Evolutionary conservation across 306 rosid species (phyloP), one percentile per base, ranked within the genome.

Genomic region (Leucaena leucocephala): DNA sequence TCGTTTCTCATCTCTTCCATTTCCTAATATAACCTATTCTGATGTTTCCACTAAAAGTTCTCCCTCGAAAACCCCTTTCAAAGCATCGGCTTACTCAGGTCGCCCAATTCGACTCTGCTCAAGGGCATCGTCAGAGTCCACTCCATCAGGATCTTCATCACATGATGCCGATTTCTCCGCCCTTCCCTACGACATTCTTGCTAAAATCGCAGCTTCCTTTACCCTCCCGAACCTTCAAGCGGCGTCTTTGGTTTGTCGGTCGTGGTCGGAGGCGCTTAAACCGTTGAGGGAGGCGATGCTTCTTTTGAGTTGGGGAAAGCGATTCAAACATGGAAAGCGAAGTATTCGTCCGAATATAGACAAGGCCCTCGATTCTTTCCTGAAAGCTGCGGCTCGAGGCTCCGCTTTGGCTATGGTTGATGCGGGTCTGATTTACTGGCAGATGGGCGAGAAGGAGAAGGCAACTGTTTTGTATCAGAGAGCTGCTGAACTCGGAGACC

Each of bases 371-470:
- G 78, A 86, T 49, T 85, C 86, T 52, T 90, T 90, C 73, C 63
- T 86, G 63, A 88, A 83, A 69, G 94, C 83, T 17, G 90, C 85
- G 27, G 80, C 77, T 45, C 84, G 54, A 21, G 98, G 98, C 14
- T 92, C 94, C 0, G 80, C 97, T 4, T 68, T 88, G 67, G 97
- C 93, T 9, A 91, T 92, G 97, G 98, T 94, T 46, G 97, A 92
- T 39, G 98, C 98, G 5, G 98, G 98, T 6, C 87, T 95, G 1
- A 76, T 95, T 49, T 82, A 85, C 39, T 95, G 98, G 97, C 96
- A 95, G 88, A 82, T 74, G 52, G 98, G 98, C 2, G 71, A 82
- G 45, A 88, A 75, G 78, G 77, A 73, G 2, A 78, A 83, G 55
- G 98, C 98, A 8, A 3, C 90, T 10, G 81, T 70, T 35, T 75